A percentile compares a stretch with the other conserved stretches of the same genome.
phyloP scores from a whole-genome alignment of 805 yeast species.

The Metschnikowia kunwiensis region DNA sequence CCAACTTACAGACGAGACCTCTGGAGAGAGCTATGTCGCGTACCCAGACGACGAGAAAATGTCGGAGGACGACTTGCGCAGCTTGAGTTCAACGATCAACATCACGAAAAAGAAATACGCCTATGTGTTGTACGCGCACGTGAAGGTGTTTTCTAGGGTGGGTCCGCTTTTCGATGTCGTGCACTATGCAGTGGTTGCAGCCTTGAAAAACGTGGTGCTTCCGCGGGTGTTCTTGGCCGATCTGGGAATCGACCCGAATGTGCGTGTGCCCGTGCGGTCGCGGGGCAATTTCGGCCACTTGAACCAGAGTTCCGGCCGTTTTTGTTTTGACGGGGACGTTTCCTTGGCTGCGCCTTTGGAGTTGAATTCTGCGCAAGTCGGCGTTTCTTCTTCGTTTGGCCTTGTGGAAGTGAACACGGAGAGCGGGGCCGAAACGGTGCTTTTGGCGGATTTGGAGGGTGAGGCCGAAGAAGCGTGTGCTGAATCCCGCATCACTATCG shows the following conservation, averaged over 20 bases:
- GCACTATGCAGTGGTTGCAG: constrained; percentile 64
- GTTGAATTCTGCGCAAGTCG: constrained; percentile 36
- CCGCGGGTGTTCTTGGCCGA: constrained; percentile 65
- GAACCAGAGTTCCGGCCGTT: constrained; percentile 28
- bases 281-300: constrained; percentile 52
- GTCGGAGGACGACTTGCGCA: constrained; percentile 23
- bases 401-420: constrained; percentile 36
- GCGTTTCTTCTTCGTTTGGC: constrained; percentile 59
- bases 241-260: constrained; percentile 50
- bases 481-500: constrained; percentile 49
- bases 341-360: constrained; percentile 32
- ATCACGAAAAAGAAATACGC: constrained; percentile 24
- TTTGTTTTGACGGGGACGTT: constrained; percentile 53
- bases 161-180: constrained; percentile 81
- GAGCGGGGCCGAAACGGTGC: constrained; percentile 26
- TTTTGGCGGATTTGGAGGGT: constrained; percentile 77
- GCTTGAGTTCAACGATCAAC: constrained; percentile 21
- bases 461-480: constrained; percentile 74
- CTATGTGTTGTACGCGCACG: constrained; percentile 62
- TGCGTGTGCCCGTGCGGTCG: constrained; percentile 50
- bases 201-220: constrained; percentile 55
- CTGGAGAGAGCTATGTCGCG: constrained; percentile 17
- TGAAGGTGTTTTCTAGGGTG: constrained; percentile 73
- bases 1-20: constrained; percentile 18
- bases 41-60: constrained; percentile 58